Conservation (phyloP, 805 yeast genomes). For the Sugiyamaella boreocaroliniensis region DNA sequence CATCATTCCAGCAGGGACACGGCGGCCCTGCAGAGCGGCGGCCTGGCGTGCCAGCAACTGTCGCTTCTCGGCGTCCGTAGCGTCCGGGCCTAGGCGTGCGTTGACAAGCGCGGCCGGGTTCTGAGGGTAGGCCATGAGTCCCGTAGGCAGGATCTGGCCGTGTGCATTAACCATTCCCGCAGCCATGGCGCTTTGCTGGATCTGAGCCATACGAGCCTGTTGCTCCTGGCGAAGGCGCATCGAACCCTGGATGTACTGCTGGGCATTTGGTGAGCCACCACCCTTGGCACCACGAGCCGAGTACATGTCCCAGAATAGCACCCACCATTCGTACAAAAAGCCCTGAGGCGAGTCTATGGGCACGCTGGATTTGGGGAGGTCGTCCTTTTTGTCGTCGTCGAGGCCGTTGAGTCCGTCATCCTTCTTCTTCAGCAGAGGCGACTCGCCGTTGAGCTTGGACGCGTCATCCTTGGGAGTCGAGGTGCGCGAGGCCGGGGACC, state of each 20-base stretch:
- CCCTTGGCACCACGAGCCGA: slow-evolving; percentile 69
- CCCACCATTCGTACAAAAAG: slow-evolving; percentile 92
- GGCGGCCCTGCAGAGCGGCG: slow-evolving; percentile 23
- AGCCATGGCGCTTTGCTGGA: slow-evolving; percentile 21
- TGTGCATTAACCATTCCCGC: slow-evolving; percentile 10
- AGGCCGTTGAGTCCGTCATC: slow-evolving; percentile 9
- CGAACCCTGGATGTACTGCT: slow-evolving; percentile 57
- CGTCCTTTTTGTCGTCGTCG: slow-evolving; percentile 14
- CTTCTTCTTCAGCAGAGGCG: slow-evolving; percentile 10
- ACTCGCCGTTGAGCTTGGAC: slow-evolving; percentile 1
- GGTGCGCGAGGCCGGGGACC: slow-evolving; percentile 18
- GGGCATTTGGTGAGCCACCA: slow-evolving; percentile 51
- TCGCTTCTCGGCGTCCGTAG: slow-evolving; percentile 25
- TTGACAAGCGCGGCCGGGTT: slow-evolving; percentile 6
- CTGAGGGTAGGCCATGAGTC: slow-evolving; percentile 6
- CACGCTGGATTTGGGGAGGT: slow-evolving; percentile 19
- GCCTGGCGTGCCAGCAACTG: slow-evolving; percentile 27
- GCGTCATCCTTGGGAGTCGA: slow-evolving; percentile 10
- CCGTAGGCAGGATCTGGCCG: slow-evolving; percentile 17
- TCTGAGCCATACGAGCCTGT: slow-evolving; percentile 35
- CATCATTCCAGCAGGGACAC: slow-evolving; percentile 14
- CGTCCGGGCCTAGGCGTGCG: slow-evolving; percentile 11
- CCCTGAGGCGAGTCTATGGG: slow-evolving; percentile 80
- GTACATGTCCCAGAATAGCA: slow-evolving; percentile 88
- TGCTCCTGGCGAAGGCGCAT: slow-evolving; percentile 43